Conservation (phyloP, 176 grass and related monocot genomes). For the Cenchrus fungigraminus region DNA sequence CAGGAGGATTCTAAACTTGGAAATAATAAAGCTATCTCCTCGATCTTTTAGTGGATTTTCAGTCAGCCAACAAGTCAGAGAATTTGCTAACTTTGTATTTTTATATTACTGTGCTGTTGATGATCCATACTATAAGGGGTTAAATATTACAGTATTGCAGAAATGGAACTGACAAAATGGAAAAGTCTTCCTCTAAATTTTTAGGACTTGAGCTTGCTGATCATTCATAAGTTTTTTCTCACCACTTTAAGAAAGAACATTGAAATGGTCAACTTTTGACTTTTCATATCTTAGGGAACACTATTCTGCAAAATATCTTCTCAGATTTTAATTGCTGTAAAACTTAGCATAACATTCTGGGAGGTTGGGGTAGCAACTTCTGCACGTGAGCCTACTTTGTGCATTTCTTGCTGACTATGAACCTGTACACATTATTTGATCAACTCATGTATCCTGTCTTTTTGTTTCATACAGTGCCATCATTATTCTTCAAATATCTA, state of each 20-base stretch:
- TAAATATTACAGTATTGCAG: neutral
- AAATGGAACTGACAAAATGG: neutral
- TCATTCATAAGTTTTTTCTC: neutral
- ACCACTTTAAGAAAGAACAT: neutral
- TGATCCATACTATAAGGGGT: neutral
- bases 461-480: neutral
- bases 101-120: constrained; percentile 4
- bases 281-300: neutral
- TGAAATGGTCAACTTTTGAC: neutral
- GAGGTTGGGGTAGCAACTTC: neutral
- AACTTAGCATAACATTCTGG: neutral
- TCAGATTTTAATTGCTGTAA: neutral
- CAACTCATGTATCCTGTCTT: neutral
- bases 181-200: neutral
- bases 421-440: neutral
- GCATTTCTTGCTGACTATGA: neutral
- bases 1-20: neutral
- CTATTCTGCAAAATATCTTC: neutral
- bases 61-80: neutral
- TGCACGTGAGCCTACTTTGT: neutral
- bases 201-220: neutral
- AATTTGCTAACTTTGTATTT: constrained; percentile 1
- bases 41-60: neutral
- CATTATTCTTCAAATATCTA: neutral
- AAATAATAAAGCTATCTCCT: neutral